Evolutionary conservation across 495 filamentous ascomycete species (phyloP).

Genomic region (Penicillium alfredii): DNA sequence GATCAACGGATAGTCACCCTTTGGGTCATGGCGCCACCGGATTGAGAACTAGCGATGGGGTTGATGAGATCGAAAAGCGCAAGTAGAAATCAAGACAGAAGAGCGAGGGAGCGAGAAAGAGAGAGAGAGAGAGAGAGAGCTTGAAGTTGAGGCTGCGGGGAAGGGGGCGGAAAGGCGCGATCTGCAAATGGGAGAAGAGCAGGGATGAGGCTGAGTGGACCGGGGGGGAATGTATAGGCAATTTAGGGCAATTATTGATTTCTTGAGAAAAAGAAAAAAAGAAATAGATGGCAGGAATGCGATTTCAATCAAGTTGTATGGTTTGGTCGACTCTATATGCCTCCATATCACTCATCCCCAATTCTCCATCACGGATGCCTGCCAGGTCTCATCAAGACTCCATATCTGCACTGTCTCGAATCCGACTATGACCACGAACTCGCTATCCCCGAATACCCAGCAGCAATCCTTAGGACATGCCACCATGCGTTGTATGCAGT

Average conservation of each 20-base stretch:
- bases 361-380: no score
- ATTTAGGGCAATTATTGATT: no score
- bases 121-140: conserved; percentile 1
- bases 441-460: conserved; percentile 2
- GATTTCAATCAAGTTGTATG: no score
- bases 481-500: neutral
- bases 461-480: neutral
- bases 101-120: conserved; percentile 1
- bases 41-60: conserved; percentile 26
- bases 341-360: no score
- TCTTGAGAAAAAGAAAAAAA: no score
- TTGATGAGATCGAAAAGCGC: conserved; percentile 39
- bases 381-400: conserved; percentile 10
- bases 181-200: conserved; percentile 13
- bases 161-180: conserved; percentile 14
- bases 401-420: neutral
- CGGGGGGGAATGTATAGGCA: no score
- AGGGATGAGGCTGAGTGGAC: conserved; percentile 2
- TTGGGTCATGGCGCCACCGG: conserved; percentile 27
- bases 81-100: conserved; percentile 6
- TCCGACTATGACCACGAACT: conserved; percentile 2
- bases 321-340: no score
- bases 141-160: conserved; percentile 18
- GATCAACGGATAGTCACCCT: no score
- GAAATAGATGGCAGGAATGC: no score